Conservation (phyloP, 768 basidiomycete genomes). For the Lactarius indigo region DNA sequence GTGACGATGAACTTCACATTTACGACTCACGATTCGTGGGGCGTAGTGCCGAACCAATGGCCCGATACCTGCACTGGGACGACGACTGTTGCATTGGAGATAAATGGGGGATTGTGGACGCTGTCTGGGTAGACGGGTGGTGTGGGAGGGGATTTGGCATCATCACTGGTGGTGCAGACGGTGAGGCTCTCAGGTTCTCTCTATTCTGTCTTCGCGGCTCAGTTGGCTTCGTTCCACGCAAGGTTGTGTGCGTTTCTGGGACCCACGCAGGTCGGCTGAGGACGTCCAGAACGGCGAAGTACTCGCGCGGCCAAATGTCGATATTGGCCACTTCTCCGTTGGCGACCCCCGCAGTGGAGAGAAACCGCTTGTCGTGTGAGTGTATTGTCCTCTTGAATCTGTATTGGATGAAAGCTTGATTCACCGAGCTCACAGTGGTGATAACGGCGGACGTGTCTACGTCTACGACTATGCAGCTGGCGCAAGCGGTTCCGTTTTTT, state of each 20-base stretch:
- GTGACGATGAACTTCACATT: constrained; percentile 22
- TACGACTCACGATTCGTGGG: constrained; percentile 25
- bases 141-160: constrained; percentile 17
- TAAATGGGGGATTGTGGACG: constrained; percentile 21
- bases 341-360: constrained; percentile 22
- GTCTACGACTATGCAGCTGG: constrained; percentile 18
- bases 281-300: constrained; percentile 21
- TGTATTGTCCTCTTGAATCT: not conserved
- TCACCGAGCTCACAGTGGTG: constrained; percentile 14
- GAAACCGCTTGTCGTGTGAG: constrained; percentile 24
- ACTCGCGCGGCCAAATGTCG: constrained; percentile 17
- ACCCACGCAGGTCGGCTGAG: constrained; percentile 21
- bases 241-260: constrained; percentile 26
- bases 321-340: constrained; percentile 26
- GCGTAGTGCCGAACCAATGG: constrained; percentile 6
- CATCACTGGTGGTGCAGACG: constrained; percentile 24
- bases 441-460: constrained; percentile 24
- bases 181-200: constrained; percentile 5
- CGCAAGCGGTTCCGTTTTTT: not conserved
- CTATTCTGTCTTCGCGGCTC: not conserved
- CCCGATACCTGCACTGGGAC: constrained; percentile 21
- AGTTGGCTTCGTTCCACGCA: not conserved
- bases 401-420: not conserved
- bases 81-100: constrained; percentile 14
- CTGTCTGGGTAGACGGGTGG: constrained; percentile 24